Conservation (phyloP, 2,329 filamentous ascomycete genomes). For the Ophiostoma sp. region DNA sequence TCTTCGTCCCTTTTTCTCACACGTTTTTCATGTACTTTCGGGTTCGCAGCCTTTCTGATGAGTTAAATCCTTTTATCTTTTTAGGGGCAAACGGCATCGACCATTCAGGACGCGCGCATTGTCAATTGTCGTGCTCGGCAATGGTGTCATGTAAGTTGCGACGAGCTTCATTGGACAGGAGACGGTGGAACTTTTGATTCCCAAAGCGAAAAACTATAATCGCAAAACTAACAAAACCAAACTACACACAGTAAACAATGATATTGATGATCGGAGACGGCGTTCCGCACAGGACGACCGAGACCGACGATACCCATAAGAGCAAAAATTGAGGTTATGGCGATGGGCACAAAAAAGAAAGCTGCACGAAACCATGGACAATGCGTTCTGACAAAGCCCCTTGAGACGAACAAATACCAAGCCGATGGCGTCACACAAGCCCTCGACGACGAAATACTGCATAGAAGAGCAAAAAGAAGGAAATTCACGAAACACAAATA, state of each 20-base stretch:
- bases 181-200: not conserved
- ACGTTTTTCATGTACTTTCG: not conserved
- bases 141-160: slow-evolving; percentile 22
- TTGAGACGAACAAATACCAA: not conserved
- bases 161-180: slow-evolving; percentile 16
- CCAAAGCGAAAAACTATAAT: slow-evolving; percentile 22
- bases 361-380: not conserved
- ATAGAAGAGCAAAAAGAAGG: not conserved
- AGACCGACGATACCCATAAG: not conserved
- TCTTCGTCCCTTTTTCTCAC: not conserved
- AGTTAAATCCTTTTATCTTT: slow-evolving; percentile 5
- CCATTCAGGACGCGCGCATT: slow-evolving; percentile 25
- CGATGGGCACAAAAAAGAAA: not conserved
- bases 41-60: not conserved
- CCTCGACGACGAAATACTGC: not conserved
- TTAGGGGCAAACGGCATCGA: not conserved
- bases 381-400: not conserved
- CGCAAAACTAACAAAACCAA: not conserved
- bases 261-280: not conserved
- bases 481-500: not conserved
- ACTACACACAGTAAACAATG: not conserved
- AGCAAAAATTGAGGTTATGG: not conserved
- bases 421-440: slow-evolving; percentile 12
- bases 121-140: slow-evolving; percentile 9
- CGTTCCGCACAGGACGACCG: not conserved